Conservation (phyloP, 2,329 filamentous ascomycete genomes). For the Macrophomina pseudophaseolina region DNA sequence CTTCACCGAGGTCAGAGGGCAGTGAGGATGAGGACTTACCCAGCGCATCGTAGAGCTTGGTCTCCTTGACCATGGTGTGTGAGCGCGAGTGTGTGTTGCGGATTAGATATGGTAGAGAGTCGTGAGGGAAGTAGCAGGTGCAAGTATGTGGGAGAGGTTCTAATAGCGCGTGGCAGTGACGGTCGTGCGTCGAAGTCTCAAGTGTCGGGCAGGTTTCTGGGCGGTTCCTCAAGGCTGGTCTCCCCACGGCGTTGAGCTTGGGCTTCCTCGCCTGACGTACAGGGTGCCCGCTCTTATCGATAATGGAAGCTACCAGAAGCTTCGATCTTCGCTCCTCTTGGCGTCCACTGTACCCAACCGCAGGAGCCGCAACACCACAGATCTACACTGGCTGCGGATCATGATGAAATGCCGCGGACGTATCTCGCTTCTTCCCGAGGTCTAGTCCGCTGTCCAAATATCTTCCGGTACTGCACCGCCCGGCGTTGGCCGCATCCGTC, state of each 20-base stretch:
- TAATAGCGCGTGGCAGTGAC: constrained; percentile 20
- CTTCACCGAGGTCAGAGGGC: background rate
- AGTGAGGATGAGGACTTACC: constrained; percentile 40
- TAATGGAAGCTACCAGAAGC: constrained; percentile 24
- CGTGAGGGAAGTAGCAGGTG: background rate
- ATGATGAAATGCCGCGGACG: background rate
- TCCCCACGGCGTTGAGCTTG: constrained; percentile 22
- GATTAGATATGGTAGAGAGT: background rate
- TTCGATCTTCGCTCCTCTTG: constrained; percentile 21
- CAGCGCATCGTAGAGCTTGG: constrained; percentile 90
- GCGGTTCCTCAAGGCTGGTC: constrained; percentile 16
- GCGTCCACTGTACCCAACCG: background rate
- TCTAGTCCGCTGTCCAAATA: background rate
- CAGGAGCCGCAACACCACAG: constrained; percentile 20
- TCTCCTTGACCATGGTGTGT: constrained; percentile 82
- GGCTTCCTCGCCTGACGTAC: constrained; percentile 17
- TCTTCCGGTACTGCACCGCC: background rate
- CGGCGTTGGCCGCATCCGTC: background rate
- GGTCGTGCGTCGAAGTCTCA: constrained; percentile 3
- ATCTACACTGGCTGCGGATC: constrained; percentile 4
- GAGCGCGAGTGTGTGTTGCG: background rate
- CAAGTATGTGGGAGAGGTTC: background rate
- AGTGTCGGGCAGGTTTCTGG: constrained; percentile 23
- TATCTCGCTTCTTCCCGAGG: background rate
- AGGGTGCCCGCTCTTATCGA: constrained; percentile 18